These are phyloP conservation scores for Fonsecaea monophora DNA, from an alignment of 2,329 filamentous ascomycete species.

Conservation along the genomic window DNA sequence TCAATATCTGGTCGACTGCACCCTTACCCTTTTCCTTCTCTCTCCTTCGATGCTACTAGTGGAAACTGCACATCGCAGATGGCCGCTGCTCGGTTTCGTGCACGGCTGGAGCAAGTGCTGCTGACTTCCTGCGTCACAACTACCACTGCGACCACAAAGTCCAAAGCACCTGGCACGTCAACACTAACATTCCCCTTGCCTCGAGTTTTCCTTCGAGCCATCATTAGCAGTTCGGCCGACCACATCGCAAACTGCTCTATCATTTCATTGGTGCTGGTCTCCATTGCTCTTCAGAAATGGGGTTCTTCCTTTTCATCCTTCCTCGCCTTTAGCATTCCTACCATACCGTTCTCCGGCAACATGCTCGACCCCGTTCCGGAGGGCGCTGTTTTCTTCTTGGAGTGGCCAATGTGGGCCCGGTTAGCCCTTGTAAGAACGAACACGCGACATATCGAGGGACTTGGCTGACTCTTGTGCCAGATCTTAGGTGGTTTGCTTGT, in stretches of 20 bases:
- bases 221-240: slow-evolving; percentile 30
- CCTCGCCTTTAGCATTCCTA: slow-evolving; percentile 29
- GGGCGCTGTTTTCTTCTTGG: slow-evolving; percentile 33
- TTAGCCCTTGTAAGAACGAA: slow-evolving; percentile 36
- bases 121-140: slow-evolving; percentile 19
- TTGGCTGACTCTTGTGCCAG: slow-evolving; percentile 21
- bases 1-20: not conserved
- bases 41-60: not conserved
- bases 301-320: slow-evolving; percentile 33
- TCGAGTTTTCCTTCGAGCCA: slow-evolving; percentile 24
- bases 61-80: slow-evolving; percentile 24
- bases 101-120: slow-evolving; percentile 28
- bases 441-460: not conserved
- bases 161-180: slow-evolving; percentile 6
- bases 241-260: slow-evolving; percentile 32
- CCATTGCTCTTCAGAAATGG: slow-evolving; percentile 34
- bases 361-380: slow-evolving; percentile 24
- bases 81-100: slow-evolving; percentile 18
- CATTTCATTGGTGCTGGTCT: slow-evolving; percentile 29
- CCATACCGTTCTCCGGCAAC: slow-evolving; percentile 26
- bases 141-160: slow-evolving; percentile 7
- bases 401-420: slow-evolving; percentile 39
- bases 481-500: slow-evolving; percentile 34
- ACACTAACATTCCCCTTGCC: slow-evolving; percentile 3
- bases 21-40: not conserved